Evolutionary conservation across 257 asterid species (phyloP), one percentile per base, ranked within the genome.

Genomic region (Solanum neorickii): DNA sequence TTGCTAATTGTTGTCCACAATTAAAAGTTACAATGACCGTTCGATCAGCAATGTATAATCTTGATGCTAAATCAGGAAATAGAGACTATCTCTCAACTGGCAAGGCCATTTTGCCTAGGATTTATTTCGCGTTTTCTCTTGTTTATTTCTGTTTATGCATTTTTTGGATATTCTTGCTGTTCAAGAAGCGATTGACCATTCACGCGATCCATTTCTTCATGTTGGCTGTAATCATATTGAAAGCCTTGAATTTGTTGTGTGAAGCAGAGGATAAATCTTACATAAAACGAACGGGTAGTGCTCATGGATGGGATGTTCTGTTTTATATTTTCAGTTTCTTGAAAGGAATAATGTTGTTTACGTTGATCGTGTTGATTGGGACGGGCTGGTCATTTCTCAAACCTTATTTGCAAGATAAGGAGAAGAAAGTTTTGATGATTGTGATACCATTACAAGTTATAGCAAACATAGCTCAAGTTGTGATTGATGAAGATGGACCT

Each of bases 371-470:
- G 56, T 86, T 96, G 93, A 94, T 96, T 42, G 98, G 98, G 47
- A 94, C 98, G 5, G 98, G 98, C 1, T 94, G 98, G 98, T 96
- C 98, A 23, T 92, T 96, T 85, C 82, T 96, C 90, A 96, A 96
- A 82, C 98, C 98, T 2, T 94, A 92, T 88, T 92, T 96, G 93
- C 99, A 95, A 80, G 95, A 94, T n/a, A 94, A 92, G 93, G 99
- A 96, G 82, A 96, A 94, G 93, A 95, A 94, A 90, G 98, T 96
- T 59, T 87, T 96, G 91, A 96, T 96, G 93, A 91, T 93, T 69
- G 96, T 94, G 90, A 94, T 94, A 44, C 98, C 98, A 4, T 93
- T 94, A 18, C 98, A 96, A 70, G 96, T 94, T 49, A 89, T 96
- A 23, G 98, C 98, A 0, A 96, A 96, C 27, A 93, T 94, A 47